Percentiles rank a stretch among this genome's conserved stretches.
Evolutionary conservation across 331 rosid genomes (phyloP).

Genomic region (Cydonia oblonga): DNA sequence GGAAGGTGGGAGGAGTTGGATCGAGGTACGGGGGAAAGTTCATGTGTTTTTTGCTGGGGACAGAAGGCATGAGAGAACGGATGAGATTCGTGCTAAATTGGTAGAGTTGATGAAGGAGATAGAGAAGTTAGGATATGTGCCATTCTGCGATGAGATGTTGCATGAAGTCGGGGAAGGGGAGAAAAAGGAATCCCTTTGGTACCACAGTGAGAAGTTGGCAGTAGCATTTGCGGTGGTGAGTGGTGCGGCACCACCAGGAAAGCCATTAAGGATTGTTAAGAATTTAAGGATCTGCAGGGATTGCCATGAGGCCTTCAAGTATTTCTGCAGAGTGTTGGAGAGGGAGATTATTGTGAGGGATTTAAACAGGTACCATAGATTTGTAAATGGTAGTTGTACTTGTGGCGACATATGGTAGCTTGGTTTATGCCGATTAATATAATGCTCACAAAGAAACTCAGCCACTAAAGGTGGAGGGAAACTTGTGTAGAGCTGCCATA

Average conservation of each 20-base stretch:
- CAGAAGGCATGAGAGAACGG: slow-evolving; percentile 49
- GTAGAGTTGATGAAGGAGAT: slow-evolving; percentile 48
- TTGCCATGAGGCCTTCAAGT: slow-evolving; percentile 65
- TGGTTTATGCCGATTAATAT: no score
- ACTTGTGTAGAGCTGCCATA: no score
- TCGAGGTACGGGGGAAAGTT: slow-evolving; percentile 67
- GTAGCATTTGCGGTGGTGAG: slow-evolving; percentile 67
- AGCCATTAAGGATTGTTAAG: slow-evolving; percentile 69
- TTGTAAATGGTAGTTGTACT: slow-evolving; percentile 53
- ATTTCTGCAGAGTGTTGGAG: slow-evolving; percentile 35
- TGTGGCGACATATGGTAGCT: slow-evolving; percentile 31
- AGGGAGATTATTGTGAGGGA: slow-evolving; percentile 82
- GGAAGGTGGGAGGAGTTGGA: slow-evolving; percentile 83
- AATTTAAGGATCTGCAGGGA: slow-evolving; percentile 85
- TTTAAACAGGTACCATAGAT: slow-evolving; percentile 71
- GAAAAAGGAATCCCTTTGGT: slow-evolving; percentile 66
- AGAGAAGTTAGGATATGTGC: slow-evolving; percentile 64
- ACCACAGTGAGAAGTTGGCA: slow-evolving; percentile 83
- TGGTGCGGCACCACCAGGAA: slow-evolving; percentile 49
- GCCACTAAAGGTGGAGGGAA: no score
- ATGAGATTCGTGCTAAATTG: slow-evolving; percentile 50
- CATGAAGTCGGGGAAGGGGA: slow-evolving; percentile 58
- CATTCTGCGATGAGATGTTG: slow-evolving; percentile 57
- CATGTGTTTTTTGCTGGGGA: slow-evolving; percentile 77
- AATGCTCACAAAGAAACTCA: no score